Evolutionary conservation across 306 rosid species (phyloP), one percentile per base, ranked within the genome.

Genomic region (Malus fusca): DNA sequence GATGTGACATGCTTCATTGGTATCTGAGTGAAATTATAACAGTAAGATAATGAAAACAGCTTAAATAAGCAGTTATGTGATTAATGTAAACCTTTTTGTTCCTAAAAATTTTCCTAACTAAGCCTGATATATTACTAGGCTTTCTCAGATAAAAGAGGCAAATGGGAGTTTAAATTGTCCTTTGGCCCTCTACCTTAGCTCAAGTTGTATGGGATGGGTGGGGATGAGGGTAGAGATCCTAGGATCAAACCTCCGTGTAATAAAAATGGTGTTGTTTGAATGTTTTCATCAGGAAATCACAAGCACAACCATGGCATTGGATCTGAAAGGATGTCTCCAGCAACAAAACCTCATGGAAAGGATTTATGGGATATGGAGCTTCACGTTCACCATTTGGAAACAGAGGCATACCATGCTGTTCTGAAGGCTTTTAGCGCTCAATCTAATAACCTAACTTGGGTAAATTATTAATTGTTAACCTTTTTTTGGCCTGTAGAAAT

Each of bases 341-440:
- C 68, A 63, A 28, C 23, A 63, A 30, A 63, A 8, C 42, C 22
- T 63, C 43, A 30, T 14, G 68, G 66, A 55, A 55, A 30, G 63
- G 63, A 33, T 21, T 60, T 48, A 28, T 3, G 13, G 48, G 51
- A n/a, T 11, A 8, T 35, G 11, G 35, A 72, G 33, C 56, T n/a
- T 37, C 66, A 37, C 21, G 22, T 56, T 26, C 76, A 72, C 53
- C 33, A 37, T 35, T 33, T 58, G 76, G 76, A 72, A 72, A 66
- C 53, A 8, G 53, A 72, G 53, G 76, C 76, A n/a, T 58, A 72
- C 75, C 66, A 35, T 72, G 52, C 75, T 8, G 52, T 72, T 4
- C 37, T 72, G 75, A 72, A 58, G 75, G 75, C 66, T 40, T 72
- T 72, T 9, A 35, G 51, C 23, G 66, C 75, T n/a, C 75, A 72